Base-by-base conservation (phyloP, 805 yeast genomes). In the Huiozyma naganishii region DNA sequence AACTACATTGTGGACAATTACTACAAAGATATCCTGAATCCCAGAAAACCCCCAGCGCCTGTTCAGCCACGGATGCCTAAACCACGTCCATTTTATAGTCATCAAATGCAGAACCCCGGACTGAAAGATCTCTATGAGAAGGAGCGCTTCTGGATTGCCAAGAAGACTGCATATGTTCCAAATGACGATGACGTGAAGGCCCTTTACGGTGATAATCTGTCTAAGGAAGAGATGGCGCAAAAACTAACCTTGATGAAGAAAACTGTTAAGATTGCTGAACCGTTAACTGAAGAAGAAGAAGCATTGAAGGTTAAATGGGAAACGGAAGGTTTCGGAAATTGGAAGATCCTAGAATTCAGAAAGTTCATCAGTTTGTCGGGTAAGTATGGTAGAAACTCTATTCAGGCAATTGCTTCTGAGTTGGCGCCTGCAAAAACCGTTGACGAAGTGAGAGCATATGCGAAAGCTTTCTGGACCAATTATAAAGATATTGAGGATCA, bases 331-430 rank as follows among this genome's bases (percentile, higher is more conserved):
- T 90, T 75, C 59, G 64, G 77, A 41, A 77, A 80, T 58, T 89
- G 96, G 95, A 78, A 80, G 45, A 75, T 95, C 61, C 73, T 90
- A 41, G 97, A 92, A 52, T 90, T 92, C 58, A 77, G 79, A 48
- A 84, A 83, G 45, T 89, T 88, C 55, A 79, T 92, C 42, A 76
- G 77, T 40, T 66, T 79, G 37, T 75, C 80, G 57, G 83, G 83
- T n/a, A 84, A 85, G 59, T 77, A 81, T 59, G 97, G 98, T 9
- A 74, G 97, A 44, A 79, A 84, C 51, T 76, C 85, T 13, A 66
- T 84, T 41, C 70, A 70, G 34, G 76, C 76, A 2, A 89, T 92
- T 45, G 81, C 94, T 0, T 58, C 73, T 10, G 96, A 89, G 58
- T 75, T 89, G 57, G 66, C 64, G 2, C 89, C 83, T 27, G 88